Evolutionary conservation across 805 yeast species (phyloP).

Genomic region (Pichia deserticola): DNA sequence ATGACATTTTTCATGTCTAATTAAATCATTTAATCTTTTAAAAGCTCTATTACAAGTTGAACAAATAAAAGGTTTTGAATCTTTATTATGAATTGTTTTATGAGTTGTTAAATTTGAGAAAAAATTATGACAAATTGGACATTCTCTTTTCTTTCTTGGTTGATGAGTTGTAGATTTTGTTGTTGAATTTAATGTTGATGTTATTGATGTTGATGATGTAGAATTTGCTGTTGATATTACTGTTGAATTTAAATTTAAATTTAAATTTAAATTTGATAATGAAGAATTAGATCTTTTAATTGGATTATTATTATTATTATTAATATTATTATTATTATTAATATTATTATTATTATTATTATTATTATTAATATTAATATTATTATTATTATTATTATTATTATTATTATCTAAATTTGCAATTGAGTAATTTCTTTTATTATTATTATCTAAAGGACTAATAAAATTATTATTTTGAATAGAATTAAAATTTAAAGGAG

Average conservation of each 20-base stretch:
- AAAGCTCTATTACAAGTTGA: slow-evolving; percentile 75
- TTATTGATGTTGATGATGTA: not conserved
- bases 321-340: not conserved
- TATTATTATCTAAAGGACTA: not conserved
- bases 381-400: not conserved
- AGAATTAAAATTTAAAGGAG: not conserved
- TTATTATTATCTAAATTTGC: not conserved
- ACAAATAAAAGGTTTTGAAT: slow-evolving; percentile 72
- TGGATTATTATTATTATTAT: too few relatives aligned
- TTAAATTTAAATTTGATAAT: too few relatives aligned
- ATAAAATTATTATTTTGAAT: not conserved
- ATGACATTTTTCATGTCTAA: slow-evolving; percentile 81
- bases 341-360: not conserved
- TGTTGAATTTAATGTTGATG: not conserved
- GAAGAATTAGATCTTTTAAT: too few relatives aligned
- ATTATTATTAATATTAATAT: not conserved
- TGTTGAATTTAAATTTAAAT: too few relatives aligned
- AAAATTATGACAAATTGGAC: slow-evolving; percentile 35
- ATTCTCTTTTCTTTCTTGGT: slow-evolving; percentile 30
- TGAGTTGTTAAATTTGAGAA: slow-evolving; percentile 82
- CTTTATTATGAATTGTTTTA: slow-evolving; percentile 69
- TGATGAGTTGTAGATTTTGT: not conserved
- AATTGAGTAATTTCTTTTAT: not conserved
- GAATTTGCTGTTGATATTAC: not conserved
- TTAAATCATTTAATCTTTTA: slow-evolving; percentile 79